These are phyloP conservation scores for Candida ascalaphidarum DNA, from an alignment of 805 yeast species.

Conservation along the genomic window DNA sequence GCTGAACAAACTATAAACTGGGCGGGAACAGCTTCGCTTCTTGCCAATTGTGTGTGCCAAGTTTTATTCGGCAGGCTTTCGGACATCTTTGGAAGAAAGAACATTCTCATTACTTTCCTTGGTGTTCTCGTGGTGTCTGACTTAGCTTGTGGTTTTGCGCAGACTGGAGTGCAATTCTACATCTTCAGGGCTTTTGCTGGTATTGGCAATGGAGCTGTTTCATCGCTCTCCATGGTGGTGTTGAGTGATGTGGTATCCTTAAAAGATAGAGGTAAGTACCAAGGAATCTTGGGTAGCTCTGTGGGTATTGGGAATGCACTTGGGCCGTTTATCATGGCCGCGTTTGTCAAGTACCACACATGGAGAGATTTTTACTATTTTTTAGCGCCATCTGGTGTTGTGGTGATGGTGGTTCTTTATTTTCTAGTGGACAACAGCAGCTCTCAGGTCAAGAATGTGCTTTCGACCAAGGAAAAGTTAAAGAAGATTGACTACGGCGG, in stretches of 20 bases:
- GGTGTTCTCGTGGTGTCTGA: constrained; percentile 35
- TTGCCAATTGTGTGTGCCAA: constrained; percentile 67
- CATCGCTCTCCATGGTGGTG: constrained; percentile 42
- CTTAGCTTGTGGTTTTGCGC: constrained; percentile 35
- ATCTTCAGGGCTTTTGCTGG: constrained; percentile 50
- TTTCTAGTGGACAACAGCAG: constrained; percentile 6
- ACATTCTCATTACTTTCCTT: constrained; percentile 35
- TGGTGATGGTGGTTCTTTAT: constrained; percentile 8
- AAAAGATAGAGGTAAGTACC: constrained; percentile 43
- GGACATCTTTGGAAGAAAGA: constrained; percentile 53
- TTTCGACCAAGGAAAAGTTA: too few relatives aligned
- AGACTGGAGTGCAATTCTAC: constrained; percentile 35
- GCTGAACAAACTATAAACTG: constrained; percentile 29
- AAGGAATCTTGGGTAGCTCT: constrained; percentile 29
- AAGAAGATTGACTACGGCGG: constrained; percentile 9
- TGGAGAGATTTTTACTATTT: constrained; percentile 14
- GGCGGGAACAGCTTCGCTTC: constrained; percentile 66
- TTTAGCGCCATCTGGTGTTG: constrained; percentile 12
- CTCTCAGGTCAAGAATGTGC: constrained; percentile 5
- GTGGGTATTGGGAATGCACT: constrained; percentile 15
- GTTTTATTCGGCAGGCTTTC: constrained; percentile 66
- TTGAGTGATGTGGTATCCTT: constrained; percentile 49
- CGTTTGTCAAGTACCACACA: constrained; percentile 8
- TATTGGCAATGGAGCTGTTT: constrained; percentile 50
- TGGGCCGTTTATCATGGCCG: constrained; percentile 16